Base-by-base conservation (phyloP, 2,329 filamentous ascomycete genomes). In the Fusarium sp. region DNA sequence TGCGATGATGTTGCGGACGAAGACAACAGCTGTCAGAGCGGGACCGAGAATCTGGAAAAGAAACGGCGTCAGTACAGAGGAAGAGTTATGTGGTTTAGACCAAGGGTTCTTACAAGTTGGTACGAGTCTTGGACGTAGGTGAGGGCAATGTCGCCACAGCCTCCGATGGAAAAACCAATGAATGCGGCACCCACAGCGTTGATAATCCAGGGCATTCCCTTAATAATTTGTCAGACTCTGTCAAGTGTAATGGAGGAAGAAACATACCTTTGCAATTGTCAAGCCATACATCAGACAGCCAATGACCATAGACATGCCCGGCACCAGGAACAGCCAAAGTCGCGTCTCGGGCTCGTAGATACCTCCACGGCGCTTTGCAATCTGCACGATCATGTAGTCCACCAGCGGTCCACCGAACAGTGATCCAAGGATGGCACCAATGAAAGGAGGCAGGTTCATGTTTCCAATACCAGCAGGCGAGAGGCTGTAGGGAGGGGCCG, bases 161-260 rank as follows among this genome's bases (percentile, higher is more conserved):
- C 70, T 41, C 73, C 73, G 1, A 76, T 71, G 5, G 73, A 45
- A n/a, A 76, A 75, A 1, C 72, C 72, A 3, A 75, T 75, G 6
- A 75, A 75, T 0, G 60, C 73, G 5, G 73, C 60, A 5, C 73
- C 73, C 3, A 75, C 45, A 1, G 73, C 73, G 18, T 75, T 75
- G 5, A 73, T 71, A 5, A 68, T 75, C 73, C 72, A 75, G 2
- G 72, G 72, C 73, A 75, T 75, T 16, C 73, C 73, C 72, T 75
- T 5, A 4, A 3, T 1, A 16, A 0, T 4, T 6, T 4, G 30
- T 52, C 0, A 54, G 14, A 43, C 32, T 2, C 2, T 6, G 45
- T 4, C 27, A 9, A 66, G 54, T 34, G 30, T 14, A 23, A 9
- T 4, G 8, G 23, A 4, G 3, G 11, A 6, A 20, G n/a, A n/a